Base-by-base conservation (phyloP, 176 grass and related monocot genomes). In the Echinochloa phyllopogon region DNA sequence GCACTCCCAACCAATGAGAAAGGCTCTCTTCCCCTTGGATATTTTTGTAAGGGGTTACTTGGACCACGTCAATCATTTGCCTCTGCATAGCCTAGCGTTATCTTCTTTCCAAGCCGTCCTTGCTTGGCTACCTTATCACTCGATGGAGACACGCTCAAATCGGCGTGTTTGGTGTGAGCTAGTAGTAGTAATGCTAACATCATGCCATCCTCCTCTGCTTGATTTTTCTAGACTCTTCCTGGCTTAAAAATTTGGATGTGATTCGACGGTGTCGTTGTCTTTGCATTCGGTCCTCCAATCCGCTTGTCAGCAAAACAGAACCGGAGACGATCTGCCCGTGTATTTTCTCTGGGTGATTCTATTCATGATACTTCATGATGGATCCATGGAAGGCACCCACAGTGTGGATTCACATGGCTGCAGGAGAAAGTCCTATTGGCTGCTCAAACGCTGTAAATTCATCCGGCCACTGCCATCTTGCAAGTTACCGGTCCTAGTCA, bases 41-140 rank as follows among this genome's bases (percentile, higher is more conserved):
- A 57, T 57, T 88, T 78, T 21, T 6, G 4, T 13, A 79, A 79
- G 66, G 4, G 74, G 41, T 12, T 24, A 23, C 6, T 4, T 4
- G 80, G 66, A 74, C 87, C 75, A 67, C 68, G 16, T 15, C 69
- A 80, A 69, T 74, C 58, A 84, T 74, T 63, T 25, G 44, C 15
- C 5, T 15, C 16, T 14, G 43, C 40, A 6, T 74, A 39, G 27
- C 16, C n/a, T 72, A 65, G 21, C 76, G n/a, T 80, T 57, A 79
- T 88, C 67, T 55, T 73, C 39, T 6, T 42, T 37, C 16, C 27
- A 15, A 57, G 24, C 17, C 53, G 40, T 82, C 66, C 79, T 71
- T 5, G 24, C 45, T 6, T 42, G 75, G 75, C 45, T 72, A 6
- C 76, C 60, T 85, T 36, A n/a, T 42, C 49, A 16, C 69, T 33